Evolutionary conservation across 176 grass and related monocot genomes (phyloP).

Genomic region (Carex kokanica): DNA sequence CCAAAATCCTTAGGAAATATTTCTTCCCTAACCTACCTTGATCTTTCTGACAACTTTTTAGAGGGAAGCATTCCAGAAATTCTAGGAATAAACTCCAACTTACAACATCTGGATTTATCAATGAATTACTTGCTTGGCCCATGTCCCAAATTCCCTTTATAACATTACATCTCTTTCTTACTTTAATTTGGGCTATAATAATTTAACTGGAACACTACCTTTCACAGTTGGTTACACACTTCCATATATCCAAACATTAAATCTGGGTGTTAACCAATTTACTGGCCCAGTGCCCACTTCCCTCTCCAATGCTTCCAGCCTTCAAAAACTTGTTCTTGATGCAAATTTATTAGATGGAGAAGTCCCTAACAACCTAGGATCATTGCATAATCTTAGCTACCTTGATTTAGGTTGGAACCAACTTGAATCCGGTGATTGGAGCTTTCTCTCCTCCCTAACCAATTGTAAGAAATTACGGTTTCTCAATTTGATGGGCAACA

Average conservation of each 20-base stretch:
- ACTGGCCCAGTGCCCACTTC: conserved; percentile 28
- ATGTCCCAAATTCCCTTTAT: conserved; percentile 38
- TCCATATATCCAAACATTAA: conserved; percentile 8
- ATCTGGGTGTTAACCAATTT: not conserved
- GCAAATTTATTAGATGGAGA: conserved; percentile 25
- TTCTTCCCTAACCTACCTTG: conserved; percentile 15
- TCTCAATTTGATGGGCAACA: conserved; percentile 16
- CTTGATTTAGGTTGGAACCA: not conserved
- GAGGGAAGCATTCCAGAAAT: conserved; percentile 27
- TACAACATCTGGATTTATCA: not conserved
- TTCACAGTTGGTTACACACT: conserved; percentile 29
- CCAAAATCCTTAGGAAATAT: conserved; percentile 32
- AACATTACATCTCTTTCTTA: conserved; percentile 30
- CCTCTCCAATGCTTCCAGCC: conserved; percentile 21
- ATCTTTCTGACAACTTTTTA: conserved; percentile 19
- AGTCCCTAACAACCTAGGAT: conserved; percentile 31
- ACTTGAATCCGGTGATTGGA: conserved; percentile 30
- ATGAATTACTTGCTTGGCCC: conserved; percentile 31
- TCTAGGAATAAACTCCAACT: not conserved
- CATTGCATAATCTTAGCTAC: not conserved
- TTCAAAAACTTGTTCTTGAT: not conserved
- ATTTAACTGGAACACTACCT: conserved; percentile 39
- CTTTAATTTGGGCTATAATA: conserved; percentile 21
- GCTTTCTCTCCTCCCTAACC: conserved; percentile 29
- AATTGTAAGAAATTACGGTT: conserved; percentile 12